Evolutionary conservation across 495 filamentous ascomycete species (phyloP).

Genomic region (Hypoxylon lenormandii): DNA sequence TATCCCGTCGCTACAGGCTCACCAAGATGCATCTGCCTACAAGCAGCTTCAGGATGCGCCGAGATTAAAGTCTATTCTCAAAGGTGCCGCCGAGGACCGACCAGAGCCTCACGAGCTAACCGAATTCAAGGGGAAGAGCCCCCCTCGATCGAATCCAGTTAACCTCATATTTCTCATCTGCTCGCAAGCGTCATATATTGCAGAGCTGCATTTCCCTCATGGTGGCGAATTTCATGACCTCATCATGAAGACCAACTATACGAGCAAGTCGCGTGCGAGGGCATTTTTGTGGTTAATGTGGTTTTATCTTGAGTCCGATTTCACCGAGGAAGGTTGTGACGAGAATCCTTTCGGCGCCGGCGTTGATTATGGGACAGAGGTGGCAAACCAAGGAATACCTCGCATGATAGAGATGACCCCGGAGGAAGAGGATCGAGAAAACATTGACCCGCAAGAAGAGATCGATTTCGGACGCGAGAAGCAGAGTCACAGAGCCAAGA

Average conservation of each 20-base stretch:
- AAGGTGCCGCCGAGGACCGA: constrained; percentile 94
- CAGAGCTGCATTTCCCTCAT: constrained; percentile 89
- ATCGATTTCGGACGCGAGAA: constrained; percentile 87
- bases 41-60: constrained; percentile 98
- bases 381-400: constrained; percentile 83
- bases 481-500: constrained; percentile 82
- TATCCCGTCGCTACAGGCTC: constrained; percentile 93
- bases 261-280: constrained; percentile 82
- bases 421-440: constrained; percentile 82
- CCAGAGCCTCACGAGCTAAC: constrained; percentile 86
- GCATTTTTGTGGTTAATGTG: constrained; percentile 99
- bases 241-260: constrained; percentile 86
- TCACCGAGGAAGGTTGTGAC: constrained; percentile 80
- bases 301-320: constrained; percentile 98
- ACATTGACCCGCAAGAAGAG: constrained; percentile 89
- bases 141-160: constrained; percentile 94
- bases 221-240: constrained; percentile 94
- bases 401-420: constrained; percentile 78
- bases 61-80: constrained; percentile 94
- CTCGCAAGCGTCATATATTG: constrained; percentile 88
- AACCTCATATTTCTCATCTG: constrained; percentile 96
- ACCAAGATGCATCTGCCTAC: constrained; percentile 93
- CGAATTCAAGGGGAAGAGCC: constrained; percentile 72
- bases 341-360: constrained; percentile 92
- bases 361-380: constrained; percentile 68